phyloP scores from a whole-genome alignment of 129 eudicot genomes.

The Artemisia annua region DNA sequence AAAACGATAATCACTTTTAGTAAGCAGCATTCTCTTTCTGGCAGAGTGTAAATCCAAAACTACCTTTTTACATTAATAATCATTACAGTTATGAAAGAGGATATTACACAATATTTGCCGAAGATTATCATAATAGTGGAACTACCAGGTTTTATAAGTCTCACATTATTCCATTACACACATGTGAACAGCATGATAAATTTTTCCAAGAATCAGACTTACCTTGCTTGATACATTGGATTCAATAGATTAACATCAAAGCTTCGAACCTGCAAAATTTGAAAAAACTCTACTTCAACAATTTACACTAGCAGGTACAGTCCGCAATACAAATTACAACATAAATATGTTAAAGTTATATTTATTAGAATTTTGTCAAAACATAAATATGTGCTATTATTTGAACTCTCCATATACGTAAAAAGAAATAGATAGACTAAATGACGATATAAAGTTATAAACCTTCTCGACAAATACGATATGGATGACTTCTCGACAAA shows the following conservation, averaged over 20 bases:
- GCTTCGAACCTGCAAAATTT: constrained; percentile 63
- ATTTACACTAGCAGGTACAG: too few species aligned
- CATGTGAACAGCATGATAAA: too few species aligned
- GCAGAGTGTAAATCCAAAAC: constrained; percentile 3
- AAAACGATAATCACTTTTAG: background rate
- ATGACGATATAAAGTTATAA: too few species aligned
- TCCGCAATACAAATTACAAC: too few species aligned
- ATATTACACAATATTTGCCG: background rate
- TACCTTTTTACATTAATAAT: background rate
- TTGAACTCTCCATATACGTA: too few species aligned
- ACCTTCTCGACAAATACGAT: too few species aligned
- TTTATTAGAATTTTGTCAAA: too few species aligned
- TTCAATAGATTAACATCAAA: constrained; percentile 65
- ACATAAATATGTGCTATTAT: too few species aligned
- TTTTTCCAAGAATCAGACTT: constrained; percentile 3
- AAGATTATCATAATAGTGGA: constrained; percentile 12
- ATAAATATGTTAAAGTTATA: too few species aligned
- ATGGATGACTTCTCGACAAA: constrained; percentile 7
- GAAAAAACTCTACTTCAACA: constrained; percentile 5
- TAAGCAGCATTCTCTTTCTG: constrained; percentile 3
- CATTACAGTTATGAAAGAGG: background rate
- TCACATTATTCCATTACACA: too few species aligned
- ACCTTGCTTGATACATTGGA: constrained; percentile 93
- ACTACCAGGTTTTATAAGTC: too few species aligned
- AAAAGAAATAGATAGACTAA: too few species aligned